Percentiles rank a stretch among this genome's conserved stretches.
phyloP scores from a whole-genome alignment of 805 yeast genomes.

The Candida oleophila region DNA sequence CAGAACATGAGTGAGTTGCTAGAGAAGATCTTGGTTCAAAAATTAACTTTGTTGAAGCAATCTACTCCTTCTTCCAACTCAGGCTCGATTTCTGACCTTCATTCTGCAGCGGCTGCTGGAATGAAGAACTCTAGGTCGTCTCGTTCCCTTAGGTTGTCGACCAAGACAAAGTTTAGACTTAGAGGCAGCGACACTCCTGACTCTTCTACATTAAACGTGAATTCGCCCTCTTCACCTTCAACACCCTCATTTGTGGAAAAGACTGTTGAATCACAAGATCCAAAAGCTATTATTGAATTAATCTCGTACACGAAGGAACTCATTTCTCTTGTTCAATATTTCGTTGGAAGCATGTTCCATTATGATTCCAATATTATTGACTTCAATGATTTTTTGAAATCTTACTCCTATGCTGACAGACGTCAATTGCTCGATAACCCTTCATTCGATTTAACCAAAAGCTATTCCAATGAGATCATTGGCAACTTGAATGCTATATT shows the following conservation, averaged over 20 bases:
- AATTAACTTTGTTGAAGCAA: conserved; percentile 19
- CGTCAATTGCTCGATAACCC: conserved; percentile 29
- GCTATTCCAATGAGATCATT: conserved; percentile 46
- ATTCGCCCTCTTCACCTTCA: neutral
- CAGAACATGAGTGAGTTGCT: conserved; percentile 25
- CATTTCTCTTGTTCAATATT: conserved; percentile 37
- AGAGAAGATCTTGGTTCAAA: conserved; percentile 21
- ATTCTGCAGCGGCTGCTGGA: neutral
- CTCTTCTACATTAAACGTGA: neutral
- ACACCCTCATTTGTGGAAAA: neutral
- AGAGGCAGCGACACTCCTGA: conserved; percentile 4
- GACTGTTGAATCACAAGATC: conserved; percentile 29
- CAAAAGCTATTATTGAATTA: conserved; percentile 30
- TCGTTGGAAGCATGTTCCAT: conserved; percentile 42
- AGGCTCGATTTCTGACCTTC: conserved; percentile 5
- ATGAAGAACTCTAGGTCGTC: neutral
- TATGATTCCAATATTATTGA: conserved; percentile 29
- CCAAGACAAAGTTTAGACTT: conserved; percentile 8
- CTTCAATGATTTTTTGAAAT: conserved; percentile 27
- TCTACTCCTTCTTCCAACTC: conserved; percentile 12
- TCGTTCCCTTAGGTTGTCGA: neutral
- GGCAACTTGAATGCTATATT: conserved; percentile 48
- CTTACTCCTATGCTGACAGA: conserved; percentile 30
- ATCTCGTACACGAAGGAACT: conserved; percentile 36
- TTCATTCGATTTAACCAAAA: conserved; percentile 36